Evolutionary conservation across 2,329 filamentous ascomycete genomes (phyloP).

Genomic region (Zasmidium cellare): DNA sequence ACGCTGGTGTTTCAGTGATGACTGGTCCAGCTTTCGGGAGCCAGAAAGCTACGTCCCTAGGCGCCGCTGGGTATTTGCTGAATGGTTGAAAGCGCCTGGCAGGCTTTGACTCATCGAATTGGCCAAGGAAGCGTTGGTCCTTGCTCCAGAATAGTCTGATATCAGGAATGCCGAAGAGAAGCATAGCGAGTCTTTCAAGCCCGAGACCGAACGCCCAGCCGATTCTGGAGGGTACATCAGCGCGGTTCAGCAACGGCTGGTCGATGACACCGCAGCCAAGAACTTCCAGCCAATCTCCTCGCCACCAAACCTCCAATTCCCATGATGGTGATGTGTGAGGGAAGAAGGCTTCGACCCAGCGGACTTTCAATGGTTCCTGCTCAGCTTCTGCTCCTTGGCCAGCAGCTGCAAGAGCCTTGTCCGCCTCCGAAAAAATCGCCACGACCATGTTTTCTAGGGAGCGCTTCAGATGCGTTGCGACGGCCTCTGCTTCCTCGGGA

Average conservation of each 20-base stretch:
- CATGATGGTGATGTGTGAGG: slow-evolving; percentile 94
- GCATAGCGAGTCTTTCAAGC: slow-evolving; percentile 93
- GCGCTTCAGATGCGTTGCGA: slow-evolving; percentile 82
- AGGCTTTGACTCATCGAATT: slow-evolving; percentile 62
- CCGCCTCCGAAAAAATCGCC: slow-evolving; percentile 80
- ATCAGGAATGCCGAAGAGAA: slow-evolving; percentile 92
- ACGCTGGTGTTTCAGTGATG: slow-evolving; percentile 32
- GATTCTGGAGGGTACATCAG: slow-evolving; percentile 70
- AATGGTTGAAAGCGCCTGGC: slow-evolving; percentile 76
- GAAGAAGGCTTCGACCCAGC: slow-evolving; percentile 97
- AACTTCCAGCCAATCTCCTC: slow-evolving; percentile 92
- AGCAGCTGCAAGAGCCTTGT: slow-evolving; percentile 59
- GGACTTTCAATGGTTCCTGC: slow-evolving; percentile 73
- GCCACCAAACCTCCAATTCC: slow-evolving; percentile 95
- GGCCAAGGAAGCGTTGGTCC: slow-evolving; percentile 79
- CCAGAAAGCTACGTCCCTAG: slow-evolving; percentile 96
- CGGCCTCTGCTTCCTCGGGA: slow-evolving; percentile 74
- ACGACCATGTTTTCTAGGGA: slow-evolving; percentile 88
- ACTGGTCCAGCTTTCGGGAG: slow-evolving; percentile 46
- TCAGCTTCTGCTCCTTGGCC: slow-evolving; percentile 38
- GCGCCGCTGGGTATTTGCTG: slow-evolving; percentile 85
- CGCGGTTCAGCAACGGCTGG: slow-evolving; percentile 76
- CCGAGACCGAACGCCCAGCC: slow-evolving; percentile 97
- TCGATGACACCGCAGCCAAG: slow-evolving; percentile 89
- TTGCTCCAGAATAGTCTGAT: slow-evolving; percentile 95